Conservation (phyloP, 75 land plant species). For the Cupressus sempervirens region DNA sequence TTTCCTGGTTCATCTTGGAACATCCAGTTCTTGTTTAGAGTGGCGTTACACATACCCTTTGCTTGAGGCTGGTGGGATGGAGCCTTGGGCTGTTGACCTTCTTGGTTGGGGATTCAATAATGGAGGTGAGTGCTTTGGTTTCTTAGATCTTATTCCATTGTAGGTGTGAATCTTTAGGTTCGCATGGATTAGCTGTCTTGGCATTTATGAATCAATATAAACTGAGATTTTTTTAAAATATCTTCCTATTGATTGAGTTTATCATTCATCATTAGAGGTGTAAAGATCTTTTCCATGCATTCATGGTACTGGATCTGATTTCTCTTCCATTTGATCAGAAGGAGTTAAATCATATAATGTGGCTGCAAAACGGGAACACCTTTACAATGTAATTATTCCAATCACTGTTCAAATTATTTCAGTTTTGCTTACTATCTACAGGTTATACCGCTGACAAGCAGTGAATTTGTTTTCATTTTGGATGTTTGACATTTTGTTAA, state of each 20-base stretch:
- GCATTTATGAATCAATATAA: background rate
- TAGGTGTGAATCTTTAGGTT: background rate
- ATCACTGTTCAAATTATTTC: background rate
- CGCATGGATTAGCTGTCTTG: background rate
- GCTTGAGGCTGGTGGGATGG: constrained; percentile 75
- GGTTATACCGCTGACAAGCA: too few species aligned
- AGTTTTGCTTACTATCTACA: too few species aligned
- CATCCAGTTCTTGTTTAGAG: constrained; percentile 86
- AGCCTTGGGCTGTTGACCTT: constrained; percentile 91
- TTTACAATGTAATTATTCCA: constrained; percentile 55
- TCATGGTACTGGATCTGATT: background rate
- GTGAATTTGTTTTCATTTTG: too few species aligned
- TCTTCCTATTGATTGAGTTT: background rate
- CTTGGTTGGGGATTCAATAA: constrained; percentile 97
- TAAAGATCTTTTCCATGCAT: background rate
- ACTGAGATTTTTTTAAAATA: background rate
- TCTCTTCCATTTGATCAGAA: constrained; percentile 32
- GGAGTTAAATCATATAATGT: constrained; percentile 54
- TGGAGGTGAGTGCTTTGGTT: constrained; percentile 45
- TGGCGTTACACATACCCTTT: constrained; percentile 84
- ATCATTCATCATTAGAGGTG: background rate
- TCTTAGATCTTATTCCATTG: background rate
- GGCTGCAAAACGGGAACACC: constrained; percentile 78
- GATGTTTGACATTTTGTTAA: too few species aligned
- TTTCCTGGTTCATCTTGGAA: background rate